These are phyloP conservation scores for Thalassia testudinum DNA, from an alignment of 116 monocot species.

Conservation along the genomic window DNA sequence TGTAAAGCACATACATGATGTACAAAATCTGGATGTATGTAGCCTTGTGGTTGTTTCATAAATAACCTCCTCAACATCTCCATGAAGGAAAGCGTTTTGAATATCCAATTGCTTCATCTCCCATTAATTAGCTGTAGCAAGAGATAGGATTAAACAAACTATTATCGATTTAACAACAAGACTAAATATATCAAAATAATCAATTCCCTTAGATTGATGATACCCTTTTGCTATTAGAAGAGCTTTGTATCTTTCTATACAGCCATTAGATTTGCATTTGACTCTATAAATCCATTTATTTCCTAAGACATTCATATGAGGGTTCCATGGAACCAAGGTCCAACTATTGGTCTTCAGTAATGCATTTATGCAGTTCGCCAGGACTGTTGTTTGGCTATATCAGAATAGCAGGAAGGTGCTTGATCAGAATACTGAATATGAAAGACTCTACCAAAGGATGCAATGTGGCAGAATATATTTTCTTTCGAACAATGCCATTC, in stretches of 20 bases:
- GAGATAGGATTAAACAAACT: neutral
- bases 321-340: neutral
- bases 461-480: neutral
- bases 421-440: too few relatives aligned
- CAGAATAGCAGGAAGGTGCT: neutral
- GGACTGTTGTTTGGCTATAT: neutral
- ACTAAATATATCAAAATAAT: neutral
- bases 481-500: neutral
- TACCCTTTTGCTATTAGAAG: neutral
- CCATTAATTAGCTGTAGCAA: neutral
- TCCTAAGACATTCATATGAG: neutral
- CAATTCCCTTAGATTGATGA: neutral
- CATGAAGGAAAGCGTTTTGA: constrained; percentile 1
- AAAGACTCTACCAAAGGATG: neutral
- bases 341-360: neutral
- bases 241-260: neutral
- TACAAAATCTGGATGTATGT: neutral
- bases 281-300: neutral
- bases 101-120: neutral
- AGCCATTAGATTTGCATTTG: neutral
- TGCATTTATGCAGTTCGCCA: neutral
- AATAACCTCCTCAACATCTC: neutral
- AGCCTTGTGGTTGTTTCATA: constrained; percentile 2
- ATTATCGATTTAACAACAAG: neutral
- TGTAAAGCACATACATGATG: neutral